phyloP scores from a whole-genome alignment of 2,329 filamentous ascomycete species.

The Zopfia rhizophila region DNA sequence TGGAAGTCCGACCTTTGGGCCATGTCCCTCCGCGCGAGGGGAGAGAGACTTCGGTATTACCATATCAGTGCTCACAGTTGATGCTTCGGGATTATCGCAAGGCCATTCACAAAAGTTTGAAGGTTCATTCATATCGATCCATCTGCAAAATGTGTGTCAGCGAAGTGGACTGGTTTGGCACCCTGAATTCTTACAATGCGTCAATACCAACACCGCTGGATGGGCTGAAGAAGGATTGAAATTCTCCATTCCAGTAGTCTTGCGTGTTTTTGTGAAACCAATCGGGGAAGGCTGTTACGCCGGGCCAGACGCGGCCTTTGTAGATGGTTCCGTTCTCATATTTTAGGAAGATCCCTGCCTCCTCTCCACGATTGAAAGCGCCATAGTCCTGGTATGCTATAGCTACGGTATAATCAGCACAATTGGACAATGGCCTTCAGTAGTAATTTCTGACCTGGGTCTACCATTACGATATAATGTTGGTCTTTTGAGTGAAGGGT shows the following conservation, averaged over 20 bases:
- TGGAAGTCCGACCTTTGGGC: slow-evolving; percentile 66
- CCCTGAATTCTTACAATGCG: slow-evolving; percentile 59
- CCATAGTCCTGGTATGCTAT: slow-evolving; percentile 60
- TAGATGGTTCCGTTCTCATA: slow-evolving; percentile 65
- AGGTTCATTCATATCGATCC: slow-evolving; percentile 52
- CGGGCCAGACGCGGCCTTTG: slow-evolving; percentile 79
- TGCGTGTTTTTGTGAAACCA: slow-evolving; percentile 76
- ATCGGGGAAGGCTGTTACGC: slow-evolving; percentile 76
- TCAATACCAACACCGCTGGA: slow-evolving; percentile 77
- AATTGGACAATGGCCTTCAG: slow-evolving; percentile 58
- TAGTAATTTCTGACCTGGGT: slow-evolving; percentile 60
- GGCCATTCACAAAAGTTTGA: slow-evolving; percentile 47
- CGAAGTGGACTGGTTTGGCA: neutral
- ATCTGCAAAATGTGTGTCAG: slow-evolving; percentile 53
- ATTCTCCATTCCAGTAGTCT: slow-evolving; percentile 75
- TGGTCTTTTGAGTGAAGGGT: slow-evolving; percentile 73
- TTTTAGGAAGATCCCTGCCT: slow-evolving; percentile 64
- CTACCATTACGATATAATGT: slow-evolving; percentile 82
- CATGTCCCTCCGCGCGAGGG: slow-evolving; percentile 26
- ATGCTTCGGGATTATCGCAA: slow-evolving; percentile 59
- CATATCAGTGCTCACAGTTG: slow-evolving; percentile 58
- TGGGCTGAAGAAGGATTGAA: slow-evolving; percentile 71
- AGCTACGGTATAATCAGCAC: slow-evolving; percentile 61
- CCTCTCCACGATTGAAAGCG: slow-evolving; percentile 70
- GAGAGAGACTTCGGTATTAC: slow-evolving; percentile 4